phyloP scores from a whole-genome alignment of 2,329 filamentous ascomycete species.

The Neonectria magnoliae region DNA sequence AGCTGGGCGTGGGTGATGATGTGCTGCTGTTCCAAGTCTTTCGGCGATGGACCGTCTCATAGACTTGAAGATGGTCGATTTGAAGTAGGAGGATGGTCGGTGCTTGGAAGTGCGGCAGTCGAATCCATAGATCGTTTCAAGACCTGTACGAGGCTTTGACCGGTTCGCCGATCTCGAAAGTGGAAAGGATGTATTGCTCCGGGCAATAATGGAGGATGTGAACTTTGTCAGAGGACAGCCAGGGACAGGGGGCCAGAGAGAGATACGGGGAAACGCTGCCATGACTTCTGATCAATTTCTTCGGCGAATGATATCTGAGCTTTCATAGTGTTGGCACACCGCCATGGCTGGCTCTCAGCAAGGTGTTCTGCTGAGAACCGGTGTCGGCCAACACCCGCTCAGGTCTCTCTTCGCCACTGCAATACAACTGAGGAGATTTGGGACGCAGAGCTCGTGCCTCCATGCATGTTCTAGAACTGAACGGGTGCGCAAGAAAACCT shows the following conservation, averaged over 20 bases:
- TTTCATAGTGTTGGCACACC: neutral
- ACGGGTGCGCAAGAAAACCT: neutral
- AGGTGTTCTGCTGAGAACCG: neutral
- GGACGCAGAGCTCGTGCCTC: conserved; percentile 6
- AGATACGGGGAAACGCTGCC: neutral
- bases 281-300: neutral
- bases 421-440: neutral
- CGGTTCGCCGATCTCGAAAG: conserved; percentile 5
- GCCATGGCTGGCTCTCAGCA: neutral
- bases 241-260: neutral
- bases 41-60: neutral
- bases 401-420: conserved; percentile 6
- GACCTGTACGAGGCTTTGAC: conserved; percentile 12
- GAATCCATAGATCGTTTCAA: conserved; percentile 8
- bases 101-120: neutral
- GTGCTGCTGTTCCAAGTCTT: neutral
- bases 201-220: neutral
- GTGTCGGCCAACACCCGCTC: neutral
- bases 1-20: neutral
- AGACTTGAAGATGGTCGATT: neutral
- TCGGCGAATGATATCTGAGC: neutral
- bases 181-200: conserved; percentile 5
- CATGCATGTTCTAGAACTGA: conserved; percentile 4
- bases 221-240: neutral
- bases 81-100: conserved; percentile 6